phyloP scores from a whole-genome alignment of 139 green algal genomes.

The Picochlorum sp. region DNA sequence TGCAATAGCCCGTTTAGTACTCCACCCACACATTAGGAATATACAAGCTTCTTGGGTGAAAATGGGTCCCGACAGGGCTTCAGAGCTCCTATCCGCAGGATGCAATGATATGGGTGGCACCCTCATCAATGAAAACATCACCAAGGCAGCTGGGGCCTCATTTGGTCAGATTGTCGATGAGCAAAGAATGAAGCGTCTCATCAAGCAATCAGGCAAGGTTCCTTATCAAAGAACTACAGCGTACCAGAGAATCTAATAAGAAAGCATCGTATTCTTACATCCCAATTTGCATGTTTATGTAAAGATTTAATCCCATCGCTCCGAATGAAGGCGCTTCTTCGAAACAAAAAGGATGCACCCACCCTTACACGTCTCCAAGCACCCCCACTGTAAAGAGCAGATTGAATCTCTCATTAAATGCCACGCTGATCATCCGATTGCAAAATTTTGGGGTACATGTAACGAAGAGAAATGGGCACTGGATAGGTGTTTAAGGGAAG shows the following conservation, averaged over 20 bases:
- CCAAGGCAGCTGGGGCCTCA: constrained; percentile 60
- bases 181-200: constrained; percentile 61
- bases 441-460: constrained; percentile 64
- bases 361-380: constrained; percentile 36
- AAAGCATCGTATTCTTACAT: too few species aligned
- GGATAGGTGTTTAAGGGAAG: constrained; percentile 54
- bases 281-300: too few species aligned
- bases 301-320: not conserved
- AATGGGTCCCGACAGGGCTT: constrained; percentile 66
- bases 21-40: constrained; percentile 60
- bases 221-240: constrained; percentile 67
- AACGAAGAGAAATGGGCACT: constrained; percentile 56
- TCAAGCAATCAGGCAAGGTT: constrained; percentile 39
- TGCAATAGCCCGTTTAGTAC: constrained; percentile 55
- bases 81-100: constrained; percentile 56
- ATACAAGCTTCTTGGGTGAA: constrained; percentile 81
- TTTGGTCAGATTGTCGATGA: constrained; percentile 71
- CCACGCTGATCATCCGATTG: constrained; percentile 49
- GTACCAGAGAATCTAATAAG: constrained; percentile 34
- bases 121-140: constrained; percentile 92
- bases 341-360: constrained; percentile 42
- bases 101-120: constrained; percentile 88
- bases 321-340: not conserved
- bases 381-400: constrained; percentile 50
- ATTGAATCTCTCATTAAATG: constrained; percentile 59